Evolutionary conservation across 257 asterid genomes (phyloP).

Genomic region (Apocynum venetum): DNA sequence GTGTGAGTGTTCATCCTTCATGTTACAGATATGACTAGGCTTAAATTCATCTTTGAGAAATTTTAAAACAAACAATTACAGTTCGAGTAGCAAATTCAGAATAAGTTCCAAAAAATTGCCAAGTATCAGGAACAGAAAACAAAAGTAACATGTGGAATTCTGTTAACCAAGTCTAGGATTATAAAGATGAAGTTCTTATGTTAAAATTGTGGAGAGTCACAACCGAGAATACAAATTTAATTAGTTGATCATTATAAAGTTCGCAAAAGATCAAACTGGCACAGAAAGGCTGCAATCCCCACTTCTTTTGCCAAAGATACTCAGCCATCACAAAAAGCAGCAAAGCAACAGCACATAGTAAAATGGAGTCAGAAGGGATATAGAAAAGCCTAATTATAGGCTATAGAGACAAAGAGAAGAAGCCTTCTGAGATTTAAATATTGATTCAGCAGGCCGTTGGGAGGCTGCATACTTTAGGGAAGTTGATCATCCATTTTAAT

Average conservation of each 20-base stretch:
- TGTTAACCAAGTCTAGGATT: neutral
- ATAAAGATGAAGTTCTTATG: neutral
- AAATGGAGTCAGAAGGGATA: neutral
- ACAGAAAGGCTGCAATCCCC: conserved; percentile 3
- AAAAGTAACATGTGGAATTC: neutral
- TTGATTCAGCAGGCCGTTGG: neutral
- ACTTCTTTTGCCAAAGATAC: neutral
- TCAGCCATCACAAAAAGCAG: neutral
- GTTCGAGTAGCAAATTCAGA: neutral
- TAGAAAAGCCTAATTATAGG: neutral
- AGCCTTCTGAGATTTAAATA: neutral
- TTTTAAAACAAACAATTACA: too few species aligned
- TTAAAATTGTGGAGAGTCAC: neutral
- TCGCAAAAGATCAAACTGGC: neutral
- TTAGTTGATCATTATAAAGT: neutral
- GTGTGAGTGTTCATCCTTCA: conserved; percentile 26
- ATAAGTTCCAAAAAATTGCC: neutral
- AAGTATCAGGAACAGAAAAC: neutral
- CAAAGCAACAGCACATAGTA: neutral
- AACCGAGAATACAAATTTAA: neutral
- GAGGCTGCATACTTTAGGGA: neutral
- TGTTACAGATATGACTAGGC: neutral
- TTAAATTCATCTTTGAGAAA: neutral
- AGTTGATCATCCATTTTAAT: neutral
- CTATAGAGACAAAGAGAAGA: neutral